Conservation (phyloP, 2,329 filamentous ascomycete species). For the Venturia nashicola region DNA sequence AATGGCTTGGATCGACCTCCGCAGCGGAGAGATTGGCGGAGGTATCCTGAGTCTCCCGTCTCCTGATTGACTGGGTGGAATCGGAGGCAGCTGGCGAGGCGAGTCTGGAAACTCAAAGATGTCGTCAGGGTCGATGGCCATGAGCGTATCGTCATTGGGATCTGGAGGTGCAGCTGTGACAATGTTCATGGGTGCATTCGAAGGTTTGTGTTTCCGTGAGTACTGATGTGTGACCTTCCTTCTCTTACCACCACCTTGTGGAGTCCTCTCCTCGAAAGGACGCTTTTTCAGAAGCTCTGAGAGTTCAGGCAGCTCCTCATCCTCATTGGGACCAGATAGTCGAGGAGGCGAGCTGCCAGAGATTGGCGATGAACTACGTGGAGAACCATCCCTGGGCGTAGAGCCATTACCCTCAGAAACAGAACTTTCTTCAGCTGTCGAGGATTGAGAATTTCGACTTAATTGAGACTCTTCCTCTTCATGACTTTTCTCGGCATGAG, state of each 20-base stretch:
- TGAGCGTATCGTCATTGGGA: slow-evolving; percentile 1
- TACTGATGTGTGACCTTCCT: slow-evolving; percentile 11
- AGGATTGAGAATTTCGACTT: slow-evolving; percentile 14
- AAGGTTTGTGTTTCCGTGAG: not conserved
- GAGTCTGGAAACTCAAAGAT: slow-evolving; percentile 30
- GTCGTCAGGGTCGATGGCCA: slow-evolving; percentile 12
- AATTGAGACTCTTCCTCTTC: slow-evolving; percentile 10
- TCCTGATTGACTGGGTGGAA: not conserved
- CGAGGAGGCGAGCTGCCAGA: slow-evolving; percentile 6
- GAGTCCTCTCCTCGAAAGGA: slow-evolving; percentile 10
- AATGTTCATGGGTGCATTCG: not conserved
- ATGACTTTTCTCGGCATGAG: slow-evolving; percentile 6
- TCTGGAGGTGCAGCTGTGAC: not conserved
- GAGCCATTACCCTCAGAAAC: not conserved
- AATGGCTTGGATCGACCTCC: not conserved
- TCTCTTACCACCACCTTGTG: slow-evolving; percentile 14
- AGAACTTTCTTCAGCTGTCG: not conserved
- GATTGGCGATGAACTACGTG: not conserved
- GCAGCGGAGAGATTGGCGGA: not conserved
- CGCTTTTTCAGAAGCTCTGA: slow-evolving; percentile 13
- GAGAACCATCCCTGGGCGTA: not conserved
- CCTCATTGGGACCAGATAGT: slow-evolving; percentile 17
- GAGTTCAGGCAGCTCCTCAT: slow-evolving; percentile 20
- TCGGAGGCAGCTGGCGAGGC: slow-evolving; percentile 14
- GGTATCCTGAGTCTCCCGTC: not conserved